A percentile compares a stretch with the other conserved stretches of the same genome.
These are phyloP conservation scores for Primulina tabacum DNA, from an alignment of 257 asterid genomes.

Conservation along the genomic window DNA sequence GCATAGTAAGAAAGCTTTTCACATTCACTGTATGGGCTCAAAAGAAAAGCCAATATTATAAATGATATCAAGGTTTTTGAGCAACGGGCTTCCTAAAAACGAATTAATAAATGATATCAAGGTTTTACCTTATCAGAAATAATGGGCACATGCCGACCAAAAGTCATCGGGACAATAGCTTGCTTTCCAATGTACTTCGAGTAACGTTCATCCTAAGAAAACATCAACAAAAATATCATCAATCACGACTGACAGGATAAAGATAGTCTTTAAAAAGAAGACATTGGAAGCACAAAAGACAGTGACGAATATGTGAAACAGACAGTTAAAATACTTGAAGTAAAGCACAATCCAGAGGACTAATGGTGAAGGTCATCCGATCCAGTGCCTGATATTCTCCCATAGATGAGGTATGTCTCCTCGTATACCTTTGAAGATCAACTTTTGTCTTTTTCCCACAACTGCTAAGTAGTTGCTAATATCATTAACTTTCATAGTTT, in stretches of 20 bases:
- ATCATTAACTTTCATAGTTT: too few species aligned
- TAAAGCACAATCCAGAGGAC: too few species aligned
- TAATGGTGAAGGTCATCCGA: too few species aligned
- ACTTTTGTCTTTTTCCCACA: too few species aligned
- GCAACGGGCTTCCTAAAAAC: too few species aligned
- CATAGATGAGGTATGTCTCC: too few species aligned
- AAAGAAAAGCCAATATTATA: neutral
- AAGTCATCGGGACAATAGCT: conserved; percentile 96
- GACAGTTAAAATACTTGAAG: neutral
- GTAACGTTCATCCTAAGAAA: conserved; percentile 83
- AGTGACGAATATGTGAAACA: neutral
- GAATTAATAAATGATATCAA: neutral
- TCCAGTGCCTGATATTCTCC: too few species aligned
- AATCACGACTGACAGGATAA: conserved; percentile 12
- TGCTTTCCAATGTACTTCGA: conserved; percentile 78
- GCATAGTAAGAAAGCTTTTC: neutral
- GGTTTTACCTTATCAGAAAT: conserved; percentile 80
- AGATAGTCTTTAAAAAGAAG: conserved; percentile 12
- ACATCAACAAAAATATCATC: conserved; percentile 15
- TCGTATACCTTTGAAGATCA: too few species aligned
- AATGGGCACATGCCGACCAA: conserved; percentile 97
- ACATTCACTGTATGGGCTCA: neutral
- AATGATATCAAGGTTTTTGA: neutral
- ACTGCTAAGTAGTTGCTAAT: too few species aligned
- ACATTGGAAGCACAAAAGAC: conserved; percentile 5